Percentiles rank a stretch among this genome's conserved stretches.
Conservation (phyloP, 768 basidiomycete species). For the Trametes cubensis region DNA sequence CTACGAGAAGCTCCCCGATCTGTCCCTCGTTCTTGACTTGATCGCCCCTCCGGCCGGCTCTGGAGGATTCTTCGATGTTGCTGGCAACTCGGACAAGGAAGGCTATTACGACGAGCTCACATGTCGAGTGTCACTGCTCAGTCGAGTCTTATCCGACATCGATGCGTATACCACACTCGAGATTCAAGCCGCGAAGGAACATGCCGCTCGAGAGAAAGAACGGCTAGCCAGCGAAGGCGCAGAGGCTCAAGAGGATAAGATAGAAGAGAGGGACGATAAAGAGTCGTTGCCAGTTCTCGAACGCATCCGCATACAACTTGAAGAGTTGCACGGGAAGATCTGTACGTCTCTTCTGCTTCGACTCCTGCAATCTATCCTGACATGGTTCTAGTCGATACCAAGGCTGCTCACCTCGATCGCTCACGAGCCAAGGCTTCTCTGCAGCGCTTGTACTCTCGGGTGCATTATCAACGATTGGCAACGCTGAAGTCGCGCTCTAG, state of each 20-base stretch:
- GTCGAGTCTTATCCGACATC: conserved; percentile 59
- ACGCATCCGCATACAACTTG: conserved; percentile 50
- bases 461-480: conserved; percentile 60
- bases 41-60: conserved; percentile 49
- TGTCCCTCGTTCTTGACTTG: conserved; percentile 52
- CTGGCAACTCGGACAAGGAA: conserved; percentile 47
- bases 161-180: conserved; percentile 59
- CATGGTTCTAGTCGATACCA: conserved; percentile 58
- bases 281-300: conserved; percentile 39
- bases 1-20: conserved; percentile 44
- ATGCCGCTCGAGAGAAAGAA: conserved; percentile 19
- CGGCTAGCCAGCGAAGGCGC: conserved; percentile 34
- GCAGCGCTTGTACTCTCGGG: conserved; percentile 63
- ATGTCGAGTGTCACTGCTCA: conserved; percentile 58
- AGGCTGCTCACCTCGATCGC: conserved; percentile 75
- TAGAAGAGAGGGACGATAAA: conserved; percentile 3
- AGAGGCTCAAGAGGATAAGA: conserved; percentile 37
- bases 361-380: not conserved
- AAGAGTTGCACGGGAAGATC: conserved; percentile 60
- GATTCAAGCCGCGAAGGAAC: conserved; percentile 21
- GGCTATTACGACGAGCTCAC: conserved; percentile 64
- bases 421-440: conserved; percentile 72
- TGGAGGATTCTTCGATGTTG: conserved; percentile 52
- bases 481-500: conserved; percentile 29
- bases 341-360: conserved; percentile 44